Evolutionary conservation across 1,139 yeast genomes (phyloP), one percentile per base, ranked within the genome.

Genomic region (Hemisphaericaspora lyxosophila): DNA sequence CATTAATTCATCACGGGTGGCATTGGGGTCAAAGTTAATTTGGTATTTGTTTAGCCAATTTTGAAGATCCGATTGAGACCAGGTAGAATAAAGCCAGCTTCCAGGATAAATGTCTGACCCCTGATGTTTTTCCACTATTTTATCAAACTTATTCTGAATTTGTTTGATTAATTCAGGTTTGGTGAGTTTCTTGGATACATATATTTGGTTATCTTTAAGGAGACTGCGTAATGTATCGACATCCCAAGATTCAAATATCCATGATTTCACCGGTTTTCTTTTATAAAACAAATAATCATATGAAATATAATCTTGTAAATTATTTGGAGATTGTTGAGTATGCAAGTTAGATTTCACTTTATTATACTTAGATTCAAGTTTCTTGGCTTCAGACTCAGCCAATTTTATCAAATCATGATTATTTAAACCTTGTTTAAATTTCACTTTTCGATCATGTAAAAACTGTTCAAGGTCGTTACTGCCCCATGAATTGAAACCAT

Each of bases 161-260:
- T 53, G 39, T 11, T 60, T 49, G 33, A 70, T 43, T 49, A 77
- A 54, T 15, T 70, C 64, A 33, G 62, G 59, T 42, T 62, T 60
- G 7, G 65, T 49, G 15, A 44, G 39, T 16, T 57, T 52, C 34
- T 60, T 57, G 13, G 59, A 44, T 18, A 26, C 30, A 5, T 33
- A 34, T 35, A 72, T 50, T 27, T 59, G 55, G 45, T 68, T 58
- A 27, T 55, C 51, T 32, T 61, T 57, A 45, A 76, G 57, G 32
- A 70, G 62, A 27, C 52, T 52, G 40, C 60, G 56, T 46, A 78
- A 53, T 15, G 58, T 57, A 4, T 52, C 51, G 14, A 47, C 49
- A 5, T 72, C 50, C 84, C 83, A 78, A 14, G 78, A 64, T 31
- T 65, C 68, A 46, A 78, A 78, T 18, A 73, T 47, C 82, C 82